These are phyloP conservation scores for Polysphondylium violaceum DNA, from an alignment of 78 protist genomes.

Conservation along the genomic window DNA sequence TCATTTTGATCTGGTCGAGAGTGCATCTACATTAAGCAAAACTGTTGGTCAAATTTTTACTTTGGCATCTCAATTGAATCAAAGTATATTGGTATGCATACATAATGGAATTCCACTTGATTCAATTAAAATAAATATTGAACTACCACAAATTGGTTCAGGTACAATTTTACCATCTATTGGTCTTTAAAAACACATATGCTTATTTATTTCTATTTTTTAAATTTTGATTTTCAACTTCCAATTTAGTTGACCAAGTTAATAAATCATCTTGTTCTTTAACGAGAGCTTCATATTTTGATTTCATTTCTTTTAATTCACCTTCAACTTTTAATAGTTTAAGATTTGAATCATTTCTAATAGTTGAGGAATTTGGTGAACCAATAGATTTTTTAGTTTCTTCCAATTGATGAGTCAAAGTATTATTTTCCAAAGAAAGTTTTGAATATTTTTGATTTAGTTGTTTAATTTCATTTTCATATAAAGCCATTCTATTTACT, in stretches of 20 bases:
- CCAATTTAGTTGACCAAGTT: slow-evolving; percentile 23
- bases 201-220: too few species aligned
- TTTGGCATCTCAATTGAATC: too few species aligned
- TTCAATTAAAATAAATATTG: too few species aligned
- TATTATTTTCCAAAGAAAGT: slow-evolving; percentile 18
- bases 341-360: slow-evolving; percentile 19
- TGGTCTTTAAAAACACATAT: too few species aligned
- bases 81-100: too few species aligned
- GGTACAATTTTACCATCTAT: too few species aligned
- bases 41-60: too few species aligned
- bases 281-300: slow-evolving; percentile 20
- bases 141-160: too few species aligned
- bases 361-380: neutral
- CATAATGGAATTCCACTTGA: too few species aligned
- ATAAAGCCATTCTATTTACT: neutral
- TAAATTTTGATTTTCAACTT: slow-evolving; percentile 41
- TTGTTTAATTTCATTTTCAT: neutral
- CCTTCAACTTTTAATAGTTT: slow-evolving; percentile 31
- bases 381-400: slow-evolving; percentile 4
- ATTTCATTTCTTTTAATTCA: slow-evolving; percentile 44
- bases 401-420: slow-evolving; percentile 10
- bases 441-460: slow-evolving; percentile 13
- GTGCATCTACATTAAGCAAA: too few species aligned
- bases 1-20: too few species aligned
- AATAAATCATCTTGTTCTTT: slow-evolving; percentile 71